Percentiles rank a stretch among this genome's conserved stretches.
These are phyloP conservation scores for Aspergillus flavus DNA, from an alignment of 2,329 filamentous ascomycete species.

Conservation along the genomic window DNA sequence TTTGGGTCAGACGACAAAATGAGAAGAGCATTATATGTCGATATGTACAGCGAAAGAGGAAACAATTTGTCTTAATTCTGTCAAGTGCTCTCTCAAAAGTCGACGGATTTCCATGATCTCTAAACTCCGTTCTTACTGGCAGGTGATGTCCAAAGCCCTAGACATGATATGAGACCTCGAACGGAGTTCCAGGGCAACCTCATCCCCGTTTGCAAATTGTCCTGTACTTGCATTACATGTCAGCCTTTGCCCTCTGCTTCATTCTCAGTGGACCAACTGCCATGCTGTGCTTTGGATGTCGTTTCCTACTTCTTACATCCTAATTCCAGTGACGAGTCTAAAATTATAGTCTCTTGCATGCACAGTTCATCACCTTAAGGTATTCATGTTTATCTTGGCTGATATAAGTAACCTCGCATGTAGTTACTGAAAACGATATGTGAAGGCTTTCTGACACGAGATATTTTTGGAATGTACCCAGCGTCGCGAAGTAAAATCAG, in stretches of 20 bases:
- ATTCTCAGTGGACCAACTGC: not conserved
- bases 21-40: not conserved
- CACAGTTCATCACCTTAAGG: not conserved
- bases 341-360: not conserved
- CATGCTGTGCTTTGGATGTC: not conserved
- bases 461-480: not conserved
- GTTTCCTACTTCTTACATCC: not conserved
- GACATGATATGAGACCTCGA: not conserved
- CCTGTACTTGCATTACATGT: not conserved
- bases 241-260: not conserved
- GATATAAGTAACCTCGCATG: not conserved
- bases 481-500: constrained; percentile 44
- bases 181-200: not conserved
- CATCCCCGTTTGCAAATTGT: not conserved
- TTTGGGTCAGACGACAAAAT: not conserved
- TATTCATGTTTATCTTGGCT: not conserved
- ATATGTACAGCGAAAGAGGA: not conserved
- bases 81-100: no score
- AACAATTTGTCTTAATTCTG: not conserved
- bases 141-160: not conserved
- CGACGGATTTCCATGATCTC: not conserved
- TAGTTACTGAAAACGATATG: not conserved
- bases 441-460: not conserved
- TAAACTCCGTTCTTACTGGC: not conserved
- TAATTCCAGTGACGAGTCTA: not conserved